phyloP scores from a whole-genome alignment of 257 asterid species.

The Scutellaria barbata region DNA sequence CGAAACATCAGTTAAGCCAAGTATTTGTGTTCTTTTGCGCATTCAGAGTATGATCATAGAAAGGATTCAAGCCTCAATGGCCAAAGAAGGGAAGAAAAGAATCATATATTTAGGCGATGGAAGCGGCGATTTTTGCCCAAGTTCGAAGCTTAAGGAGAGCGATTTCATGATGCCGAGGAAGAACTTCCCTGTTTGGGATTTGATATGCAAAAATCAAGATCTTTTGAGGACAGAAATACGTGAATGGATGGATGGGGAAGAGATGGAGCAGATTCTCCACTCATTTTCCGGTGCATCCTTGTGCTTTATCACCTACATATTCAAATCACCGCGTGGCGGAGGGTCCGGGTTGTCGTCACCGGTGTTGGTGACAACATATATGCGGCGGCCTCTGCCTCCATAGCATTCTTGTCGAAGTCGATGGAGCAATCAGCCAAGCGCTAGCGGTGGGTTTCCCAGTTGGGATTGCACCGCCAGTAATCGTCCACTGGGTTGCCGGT shows the following conservation, averaged over 20 bases:
- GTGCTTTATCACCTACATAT: slow-evolving; percentile 74
- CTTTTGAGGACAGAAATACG: too few relatives aligned
- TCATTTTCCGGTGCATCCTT: slow-evolving; percentile 86
- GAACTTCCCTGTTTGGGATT: too few relatives aligned
- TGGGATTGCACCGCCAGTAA: slow-evolving; percentile 77
- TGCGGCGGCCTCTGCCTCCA: slow-evolving; percentile 69
- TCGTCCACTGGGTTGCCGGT: slow-evolving; percentile 86
- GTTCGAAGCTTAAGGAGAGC: too few relatives aligned
- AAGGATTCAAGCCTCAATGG: slow-evolving; percentile 61
- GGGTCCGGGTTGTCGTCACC: slow-evolving; percentile 66
- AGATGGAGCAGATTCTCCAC: too few relatives aligned
- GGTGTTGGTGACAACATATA: slow-evolving; percentile 67
- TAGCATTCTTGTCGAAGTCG: slow-evolving; percentile 74
- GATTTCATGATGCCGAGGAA: too few relatives aligned
- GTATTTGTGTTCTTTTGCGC: neutral
- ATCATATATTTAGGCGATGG: too few relatives aligned
- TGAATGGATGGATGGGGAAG: too few relatives aligned
- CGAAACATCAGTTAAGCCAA: neutral
- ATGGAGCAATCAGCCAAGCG: slow-evolving; percentile 77
- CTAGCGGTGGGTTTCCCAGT: slow-evolving; percentile 72
- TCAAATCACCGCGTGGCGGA: slow-evolving; percentile 58
- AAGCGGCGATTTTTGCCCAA: too few relatives aligned
- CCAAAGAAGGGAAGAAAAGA: too few relatives aligned
- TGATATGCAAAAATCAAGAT: too few relatives aligned
- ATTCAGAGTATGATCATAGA: slow-evolving; percentile 65